phyloP scores from a whole-genome alignment of 2,329 filamentous ascomycete genomes.

The Periconia sp. region DNA sequence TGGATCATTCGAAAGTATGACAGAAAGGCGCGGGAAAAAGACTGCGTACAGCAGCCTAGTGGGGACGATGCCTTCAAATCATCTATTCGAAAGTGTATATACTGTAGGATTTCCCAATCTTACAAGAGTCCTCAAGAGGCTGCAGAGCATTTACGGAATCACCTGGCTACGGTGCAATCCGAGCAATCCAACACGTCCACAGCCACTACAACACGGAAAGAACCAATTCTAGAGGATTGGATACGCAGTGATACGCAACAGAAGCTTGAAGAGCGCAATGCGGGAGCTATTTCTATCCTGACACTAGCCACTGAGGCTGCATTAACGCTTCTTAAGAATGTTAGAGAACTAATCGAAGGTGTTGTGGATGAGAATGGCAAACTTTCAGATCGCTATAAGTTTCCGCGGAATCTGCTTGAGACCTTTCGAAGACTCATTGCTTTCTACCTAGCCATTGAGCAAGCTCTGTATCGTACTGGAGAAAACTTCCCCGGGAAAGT shows the following conservation, averaged over 20 bases:
- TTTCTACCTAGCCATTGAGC: slow-evolving; percentile 34
- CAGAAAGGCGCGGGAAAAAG: too few relatives aligned
- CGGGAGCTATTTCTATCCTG: slow-evolving; percentile 20
- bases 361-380: slow-evolving; percentile 28
- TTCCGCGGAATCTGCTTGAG: slow-evolving; percentile 26
- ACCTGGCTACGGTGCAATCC: slow-evolving; percentile 10
- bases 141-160: slow-evolving; percentile 25
- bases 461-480: slow-evolving; percentile 23
- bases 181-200: too few relatives aligned
- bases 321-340: slow-evolving; percentile 14
- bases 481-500: slow-evolving; percentile 7
- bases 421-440: slow-evolving; percentile 28
- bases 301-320: slow-evolving; percentile 16
- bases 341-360: slow-evolving; percentile 28
- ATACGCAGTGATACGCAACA: slow-evolving; percentile 23
- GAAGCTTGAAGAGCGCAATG: slow-evolving; percentile 26
- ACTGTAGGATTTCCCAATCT: too few relatives aligned
- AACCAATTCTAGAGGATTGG: slow-evolving; percentile 23
- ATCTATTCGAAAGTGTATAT: slow-evolving; percentile 19
- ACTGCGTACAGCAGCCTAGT: too few relatives aligned
- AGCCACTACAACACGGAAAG: background rate
- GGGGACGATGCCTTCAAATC: slow-evolving; percentile 1
- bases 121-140: slow-evolving; percentile 23
- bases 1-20: too few relatives aligned
- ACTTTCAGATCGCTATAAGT: slow-evolving; percentile 30